Evolutionary conservation across 192 early-diverging fungal genomes (phyloP).

Genomic region (Obelidium mucronatum): DNA sequence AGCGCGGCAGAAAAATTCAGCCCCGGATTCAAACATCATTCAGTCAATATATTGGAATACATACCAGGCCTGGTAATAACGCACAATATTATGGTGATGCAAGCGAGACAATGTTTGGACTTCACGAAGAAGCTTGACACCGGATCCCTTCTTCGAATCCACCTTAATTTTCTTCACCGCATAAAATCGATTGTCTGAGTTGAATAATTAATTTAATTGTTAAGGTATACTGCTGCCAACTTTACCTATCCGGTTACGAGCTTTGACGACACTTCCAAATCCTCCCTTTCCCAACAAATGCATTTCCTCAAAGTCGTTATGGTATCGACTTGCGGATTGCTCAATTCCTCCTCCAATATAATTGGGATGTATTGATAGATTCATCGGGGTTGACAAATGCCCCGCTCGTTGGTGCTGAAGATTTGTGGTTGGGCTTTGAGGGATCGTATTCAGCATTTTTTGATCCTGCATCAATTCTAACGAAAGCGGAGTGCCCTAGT

Average conservation of each 20-base stretch:
- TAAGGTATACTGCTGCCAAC: constrained; percentile 33
- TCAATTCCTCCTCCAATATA: no score
- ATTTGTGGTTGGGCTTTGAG: no score
- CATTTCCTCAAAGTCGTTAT: constrained; percentile 57
- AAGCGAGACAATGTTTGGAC: constrained; percentile 89
- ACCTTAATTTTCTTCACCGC: constrained; percentile 93
- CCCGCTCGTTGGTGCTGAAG: no score
- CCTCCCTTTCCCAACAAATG: constrained; percentile 68
- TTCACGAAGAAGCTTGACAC: constrained; percentile 87
- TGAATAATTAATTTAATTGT: background rate
- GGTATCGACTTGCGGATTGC: constrained; percentile 57
- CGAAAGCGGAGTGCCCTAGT: constrained; percentile 36
- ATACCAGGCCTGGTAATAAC: constrained; percentile 38
- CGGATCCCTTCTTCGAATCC: constrained; percentile 77
- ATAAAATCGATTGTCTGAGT: constrained; percentile 68
- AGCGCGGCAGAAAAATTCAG: constrained; percentile 80
- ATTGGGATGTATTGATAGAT: no score
- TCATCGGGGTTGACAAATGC: no score
- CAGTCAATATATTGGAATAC: background rate
- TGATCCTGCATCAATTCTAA: constrained; percentile 40
- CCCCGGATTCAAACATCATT: background rate
- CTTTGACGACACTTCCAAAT: constrained; percentile 96
- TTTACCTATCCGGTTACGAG: constrained; percentile 82
- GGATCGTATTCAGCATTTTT: background rate
- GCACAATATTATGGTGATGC: constrained; percentile 88